Conservation (phyloP, 148 eudicot genomes). For the Rhododendron ferrugineum region DNA sequence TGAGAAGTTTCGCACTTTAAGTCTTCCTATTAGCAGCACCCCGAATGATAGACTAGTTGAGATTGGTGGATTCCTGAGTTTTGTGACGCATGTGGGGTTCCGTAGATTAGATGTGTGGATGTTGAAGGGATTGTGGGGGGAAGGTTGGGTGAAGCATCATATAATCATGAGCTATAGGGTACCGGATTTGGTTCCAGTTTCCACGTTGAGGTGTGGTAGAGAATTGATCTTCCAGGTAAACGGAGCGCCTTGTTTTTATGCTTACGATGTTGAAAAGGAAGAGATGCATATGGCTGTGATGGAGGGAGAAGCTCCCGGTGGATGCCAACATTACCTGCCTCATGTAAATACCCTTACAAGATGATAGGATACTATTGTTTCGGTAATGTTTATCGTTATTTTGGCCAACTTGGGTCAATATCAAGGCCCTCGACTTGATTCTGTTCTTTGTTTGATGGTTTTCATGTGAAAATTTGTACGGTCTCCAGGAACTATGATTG, state of each 20-base stretch:
- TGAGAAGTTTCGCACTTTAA: slow-evolving; percentile 21
- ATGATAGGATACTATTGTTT: slow-evolving; percentile 6
- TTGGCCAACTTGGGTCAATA: neutral
- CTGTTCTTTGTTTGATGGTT: neutral
- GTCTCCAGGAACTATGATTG: neutral
- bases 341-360: slow-evolving; percentile 28
- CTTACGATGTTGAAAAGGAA: slow-evolving; percentile 27
- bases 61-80: slow-evolving; percentile 33
- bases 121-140: slow-evolving; percentile 19
- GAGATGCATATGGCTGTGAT: slow-evolving; percentile 20
- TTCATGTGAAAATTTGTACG: neutral
- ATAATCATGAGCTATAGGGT: slow-evolving; percentile 12
- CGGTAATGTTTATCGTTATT: neutral
- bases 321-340: slow-evolving; percentile 12
- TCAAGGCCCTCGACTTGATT: neutral
- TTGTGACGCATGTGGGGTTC: slow-evolving; percentile 17
- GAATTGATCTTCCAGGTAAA: slow-evolving; percentile 18
- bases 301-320: neutral
- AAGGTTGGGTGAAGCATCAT: slow-evolving; percentile 32
- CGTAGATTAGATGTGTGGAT: slow-evolving; percentile 32
- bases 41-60: slow-evolving; percentile 22
- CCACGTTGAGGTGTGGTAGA: slow-evolving; percentile 1
- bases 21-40: slow-evolving; percentile 21
- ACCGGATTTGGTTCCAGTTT: neutral
- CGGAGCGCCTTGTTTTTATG: slow-evolving; percentile 8